Evolutionary conservation across 306 rosid genomes (phyloP).

Genomic region (Lagenaria siceraria): DNA sequence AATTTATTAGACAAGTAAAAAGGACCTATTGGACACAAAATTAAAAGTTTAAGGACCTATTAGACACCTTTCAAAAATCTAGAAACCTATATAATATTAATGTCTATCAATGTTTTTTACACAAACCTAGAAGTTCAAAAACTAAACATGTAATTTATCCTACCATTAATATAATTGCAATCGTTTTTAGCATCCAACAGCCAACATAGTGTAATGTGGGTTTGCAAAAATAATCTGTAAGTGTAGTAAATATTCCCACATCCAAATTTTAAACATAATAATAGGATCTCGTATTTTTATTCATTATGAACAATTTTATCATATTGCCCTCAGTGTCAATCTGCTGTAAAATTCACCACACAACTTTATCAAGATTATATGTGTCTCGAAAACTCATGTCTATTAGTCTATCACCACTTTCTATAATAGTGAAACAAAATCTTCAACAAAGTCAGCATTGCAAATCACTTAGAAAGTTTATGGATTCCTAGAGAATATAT

Average conservation of each 20-base stretch:
- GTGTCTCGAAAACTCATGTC: background rate
- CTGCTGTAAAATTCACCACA: background rate
- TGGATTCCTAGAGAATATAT: background rate
- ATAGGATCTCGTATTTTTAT: background rate
- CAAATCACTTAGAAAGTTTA: background rate
- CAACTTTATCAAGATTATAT: background rate
- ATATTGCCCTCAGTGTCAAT: background rate
- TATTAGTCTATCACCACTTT: background rate
- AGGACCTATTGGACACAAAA: too few species aligned
- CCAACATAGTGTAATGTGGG: background rate
- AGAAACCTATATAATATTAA: too few species aligned
- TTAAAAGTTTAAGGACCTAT: too few species aligned
- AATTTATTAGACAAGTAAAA: too few species aligned
- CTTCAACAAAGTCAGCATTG: background rate
- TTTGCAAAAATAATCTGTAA: background rate
- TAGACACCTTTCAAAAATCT: too few species aligned
- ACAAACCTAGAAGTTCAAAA: background rate
- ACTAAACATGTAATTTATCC: background rate
- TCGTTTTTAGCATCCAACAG: background rate
- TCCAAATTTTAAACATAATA: background rate
- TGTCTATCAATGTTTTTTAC: too few species aligned
- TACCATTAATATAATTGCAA: background rate
- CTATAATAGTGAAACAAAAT: background rate
- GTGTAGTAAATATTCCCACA: background rate
- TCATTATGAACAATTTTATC: background rate